These are phyloP conservation scores for Rutstroemia sp. DNA, from an alignment of 2,329 filamentous ascomycete genomes.

Conservation along the genomic window DNA sequence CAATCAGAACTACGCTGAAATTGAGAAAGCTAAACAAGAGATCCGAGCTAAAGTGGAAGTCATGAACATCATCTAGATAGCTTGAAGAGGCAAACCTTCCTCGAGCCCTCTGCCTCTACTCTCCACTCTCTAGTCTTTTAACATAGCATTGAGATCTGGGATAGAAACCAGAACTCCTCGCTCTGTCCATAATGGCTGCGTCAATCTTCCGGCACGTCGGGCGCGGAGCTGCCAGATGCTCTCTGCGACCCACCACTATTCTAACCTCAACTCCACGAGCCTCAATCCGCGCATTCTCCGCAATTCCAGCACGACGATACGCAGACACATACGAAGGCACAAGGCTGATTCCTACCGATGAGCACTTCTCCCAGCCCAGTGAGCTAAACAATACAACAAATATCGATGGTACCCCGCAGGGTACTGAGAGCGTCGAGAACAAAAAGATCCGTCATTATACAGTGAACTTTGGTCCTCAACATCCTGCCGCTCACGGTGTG, in stretches of 20 bases:
- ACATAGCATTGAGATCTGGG: conserved; percentile 21
- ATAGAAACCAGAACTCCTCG: conserved; percentile 15
- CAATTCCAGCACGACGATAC: conserved; percentile 54
- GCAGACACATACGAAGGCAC: conserved; percentile 48
- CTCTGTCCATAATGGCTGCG: conserved; percentile 55
- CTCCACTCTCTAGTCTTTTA: conserved; percentile 14
- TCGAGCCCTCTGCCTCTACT: conserved; percentile 1
- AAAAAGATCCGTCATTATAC: conserved; percentile 98
- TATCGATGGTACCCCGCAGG: conserved; percentile 33
- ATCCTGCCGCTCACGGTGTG: conserved; percentile 97
- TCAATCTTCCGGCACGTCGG: conserved; percentile 66
- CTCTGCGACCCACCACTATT: conserved; percentile 36
- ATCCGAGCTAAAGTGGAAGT: conserved; percentile 11
- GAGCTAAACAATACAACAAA: conserved; percentile 25
- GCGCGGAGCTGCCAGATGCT: conserved; percentile 62
- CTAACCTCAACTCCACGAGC: conserved; percentile 30
- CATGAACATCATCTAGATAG: conserved; percentile 17
- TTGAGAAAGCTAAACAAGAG: conserved; percentile 7
- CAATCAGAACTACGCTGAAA: not conserved
- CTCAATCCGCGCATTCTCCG: conserved; percentile 56
- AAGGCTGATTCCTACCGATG: conserved; percentile 49
- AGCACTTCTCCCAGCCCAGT: conserved; percentile 53
- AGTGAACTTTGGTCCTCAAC: conserved; percentile 98
- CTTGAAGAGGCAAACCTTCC: conserved; percentile 5
- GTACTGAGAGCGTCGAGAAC: conserved; percentile 40